Percentiles rank a stretch among this genome's conserved stretches.
Conservation (phyloP, 106 monocot genomes). For the Amphibolis antarctica region DNA sequence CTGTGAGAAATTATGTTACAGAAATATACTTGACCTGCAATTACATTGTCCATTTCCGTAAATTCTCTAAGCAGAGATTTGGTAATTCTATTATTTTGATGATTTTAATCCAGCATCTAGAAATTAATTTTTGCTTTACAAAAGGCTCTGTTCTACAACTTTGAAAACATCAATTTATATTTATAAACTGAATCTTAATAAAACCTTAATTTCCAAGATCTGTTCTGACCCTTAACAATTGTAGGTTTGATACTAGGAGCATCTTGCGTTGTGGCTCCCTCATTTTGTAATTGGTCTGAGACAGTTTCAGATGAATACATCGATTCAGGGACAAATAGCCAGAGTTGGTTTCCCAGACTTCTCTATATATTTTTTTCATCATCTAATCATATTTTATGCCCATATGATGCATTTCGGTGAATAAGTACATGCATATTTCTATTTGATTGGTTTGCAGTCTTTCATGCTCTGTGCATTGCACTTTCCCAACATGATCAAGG, state of each 20-base stretch:
- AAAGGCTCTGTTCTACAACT: no score
- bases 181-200: no score
- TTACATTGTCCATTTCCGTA: no score
- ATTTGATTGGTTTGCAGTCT: conserved; percentile 54
- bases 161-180: no score
- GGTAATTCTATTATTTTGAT: no score
- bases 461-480: conserved; percentile 49
- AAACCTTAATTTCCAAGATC: not conserved
- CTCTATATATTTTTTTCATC: no score
- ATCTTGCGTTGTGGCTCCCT: conserved; percentile 49
- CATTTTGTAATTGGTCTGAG: conserved; percentile 31
- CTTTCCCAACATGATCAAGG: conserved; percentile 68
- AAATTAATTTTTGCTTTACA: no score
- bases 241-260: conserved; percentile 56
- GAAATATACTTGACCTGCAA: no score
- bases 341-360: conserved; percentile 17
- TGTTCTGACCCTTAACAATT: not conserved
- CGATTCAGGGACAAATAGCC: conserved; percentile 41
- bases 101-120: no score
- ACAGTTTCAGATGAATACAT: conserved; percentile 33
- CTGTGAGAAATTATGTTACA: no score
- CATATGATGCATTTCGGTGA: not conserved
- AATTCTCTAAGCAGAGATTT: no score
- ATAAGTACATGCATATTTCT: conserved; percentile 4
- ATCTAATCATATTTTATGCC: not conserved